These are phyloP conservation scores for Exserohilum rostratum DNA, from an alignment of 2,329 filamentous ascomycete species.

Conservation along the genomic window DNA sequence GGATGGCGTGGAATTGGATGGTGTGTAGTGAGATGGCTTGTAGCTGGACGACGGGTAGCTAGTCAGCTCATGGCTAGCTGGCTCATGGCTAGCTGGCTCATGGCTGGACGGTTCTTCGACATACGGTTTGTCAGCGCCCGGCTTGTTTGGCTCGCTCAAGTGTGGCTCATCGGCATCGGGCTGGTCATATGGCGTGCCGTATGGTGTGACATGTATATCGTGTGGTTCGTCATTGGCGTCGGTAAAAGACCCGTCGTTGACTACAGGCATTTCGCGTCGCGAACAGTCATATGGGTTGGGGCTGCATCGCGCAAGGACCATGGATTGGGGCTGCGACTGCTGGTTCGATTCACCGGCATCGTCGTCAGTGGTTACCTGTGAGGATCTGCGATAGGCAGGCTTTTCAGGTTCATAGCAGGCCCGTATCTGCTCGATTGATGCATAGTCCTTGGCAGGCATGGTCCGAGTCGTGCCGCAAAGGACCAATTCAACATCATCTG, in stretches of 20 bases:
- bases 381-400: not conserved
- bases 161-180: too few relatives aligned
- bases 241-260: not conserved
- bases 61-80: too few relatives aligned
- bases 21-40: too few relatives aligned
- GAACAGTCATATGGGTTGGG: not conserved
- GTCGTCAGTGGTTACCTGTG: not conserved
- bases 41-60: too few relatives aligned
- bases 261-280: too few relatives aligned
- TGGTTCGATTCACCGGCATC: not conserved
- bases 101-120: too few relatives aligned
- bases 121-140: too few relatives aligned
- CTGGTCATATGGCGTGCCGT: too few relatives aligned
- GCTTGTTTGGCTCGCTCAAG: too few relatives aligned
- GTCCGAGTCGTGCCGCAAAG: slow-evolving; percentile 29
- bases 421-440: slow-evolving; percentile 13
- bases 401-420: slow-evolving; percentile 16
- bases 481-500: slow-evolving; percentile 34
- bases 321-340: not conserved
- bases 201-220: too few relatives aligned
- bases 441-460: slow-evolving; percentile 9
- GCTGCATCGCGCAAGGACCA: not conserved
- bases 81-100: too few relatives aligned
- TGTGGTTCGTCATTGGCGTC: not conserved
- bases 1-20: too few relatives aligned